Evolutionary conservation across 2,329 filamentous ascomycete species (phyloP).

Genomic region (Didymella lethalis): DNA sequence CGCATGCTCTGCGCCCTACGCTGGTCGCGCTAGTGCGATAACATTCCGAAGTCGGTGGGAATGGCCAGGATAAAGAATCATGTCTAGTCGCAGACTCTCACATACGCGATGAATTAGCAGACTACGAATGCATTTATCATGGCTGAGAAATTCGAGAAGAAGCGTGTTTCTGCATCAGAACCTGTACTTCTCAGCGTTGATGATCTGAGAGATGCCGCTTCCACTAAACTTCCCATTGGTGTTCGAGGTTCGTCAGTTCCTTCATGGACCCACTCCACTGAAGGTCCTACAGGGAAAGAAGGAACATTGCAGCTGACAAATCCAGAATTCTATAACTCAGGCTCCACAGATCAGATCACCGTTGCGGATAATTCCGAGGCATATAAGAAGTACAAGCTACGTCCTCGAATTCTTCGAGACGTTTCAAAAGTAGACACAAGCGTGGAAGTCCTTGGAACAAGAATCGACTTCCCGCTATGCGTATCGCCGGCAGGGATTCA

Average conservation of each 20-base stretch:
- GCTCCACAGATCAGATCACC: constrained; percentile 59
- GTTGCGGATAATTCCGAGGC: background rate
- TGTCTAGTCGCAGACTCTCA: background rate
- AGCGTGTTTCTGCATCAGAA: constrained; percentile 1
- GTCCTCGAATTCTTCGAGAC: constrained; percentile 9
- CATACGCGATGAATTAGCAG: background rate
- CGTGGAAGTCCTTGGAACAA: background rate
- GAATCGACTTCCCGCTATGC: constrained; percentile 10
- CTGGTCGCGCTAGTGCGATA: background rate
- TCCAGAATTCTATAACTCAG: constrained; percentile 65
- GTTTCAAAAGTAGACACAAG: constrained; percentile 7
- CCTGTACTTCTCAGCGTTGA: constrained; percentile 43
- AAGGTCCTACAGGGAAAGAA: background rate
- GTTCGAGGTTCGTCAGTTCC: constrained; percentile 16
- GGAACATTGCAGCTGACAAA: background rate
- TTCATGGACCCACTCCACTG: background rate
- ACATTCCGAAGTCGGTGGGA: background rate
- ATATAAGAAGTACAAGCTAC: constrained; percentile 8
- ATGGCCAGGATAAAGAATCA: background rate
- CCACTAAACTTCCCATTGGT: constrained; percentile 24
- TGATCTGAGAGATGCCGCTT: constrained; percentile 46
- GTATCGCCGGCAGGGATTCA: constrained; percentile 6
- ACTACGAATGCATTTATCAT: background rate
- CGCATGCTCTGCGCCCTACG: constrained; percentile 9
- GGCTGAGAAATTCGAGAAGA: constrained; percentile 4